Evolutionary conservation across 2,329 filamentous ascomycete species (phyloP).

Genomic region (Diaporthe vexans): DNA sequence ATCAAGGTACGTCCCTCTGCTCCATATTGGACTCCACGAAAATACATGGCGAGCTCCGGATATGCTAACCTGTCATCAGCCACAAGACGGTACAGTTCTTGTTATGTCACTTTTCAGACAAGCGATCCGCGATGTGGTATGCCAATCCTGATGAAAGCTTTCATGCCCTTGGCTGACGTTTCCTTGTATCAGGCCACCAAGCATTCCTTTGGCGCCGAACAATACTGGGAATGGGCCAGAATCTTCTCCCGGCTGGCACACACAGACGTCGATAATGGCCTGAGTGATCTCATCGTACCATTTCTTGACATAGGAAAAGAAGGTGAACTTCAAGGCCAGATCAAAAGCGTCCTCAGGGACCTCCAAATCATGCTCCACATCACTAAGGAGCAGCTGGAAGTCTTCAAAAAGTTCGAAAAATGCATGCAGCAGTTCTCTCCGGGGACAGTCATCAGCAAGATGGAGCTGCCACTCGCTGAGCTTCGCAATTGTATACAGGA

Average conservation of each 20-base stretch:
- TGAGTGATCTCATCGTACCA: slow-evolving; percentile 41
- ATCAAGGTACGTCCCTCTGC: slow-evolving; percentile 48
- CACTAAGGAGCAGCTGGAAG: slow-evolving; percentile 52
- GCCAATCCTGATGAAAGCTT: not conserved
- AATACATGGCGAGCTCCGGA: no score
- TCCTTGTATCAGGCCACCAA: slow-evolving; percentile 49
- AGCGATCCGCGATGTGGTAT: slow-evolving; percentile 39
- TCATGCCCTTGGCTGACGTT: fast-evolving
- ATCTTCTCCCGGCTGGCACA: slow-evolving; percentile 45
- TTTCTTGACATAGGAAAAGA: slow-evolving; percentile 60
- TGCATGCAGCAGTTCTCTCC: slow-evolving; percentile 43
- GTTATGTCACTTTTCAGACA: slow-evolving; percentile 39
- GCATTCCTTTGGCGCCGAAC: slow-evolving; percentile 55
- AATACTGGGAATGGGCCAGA: slow-evolving; percentile 55
- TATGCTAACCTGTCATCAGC: not conserved
- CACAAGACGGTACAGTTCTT: slow-evolving; percentile 34
- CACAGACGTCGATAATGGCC: slow-evolving; percentile 45
- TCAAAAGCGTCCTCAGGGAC: slow-evolving; percentile 63
- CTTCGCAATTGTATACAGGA: slow-evolving; percentile 51
- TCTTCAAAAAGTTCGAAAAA: slow-evolving; percentile 48
- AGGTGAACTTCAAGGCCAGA: slow-evolving; percentile 57
- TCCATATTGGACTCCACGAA: not conserved
- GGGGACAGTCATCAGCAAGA: slow-evolving; percentile 41
- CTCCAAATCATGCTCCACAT: slow-evolving; percentile 61
- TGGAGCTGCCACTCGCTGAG: slow-evolving; percentile 31